Percentiles rank a stretch among this genome's conserved stretches.
Conservation (phyloP, 768 basidiomycete species). For the Candolleomyces efflorescens region DNA sequence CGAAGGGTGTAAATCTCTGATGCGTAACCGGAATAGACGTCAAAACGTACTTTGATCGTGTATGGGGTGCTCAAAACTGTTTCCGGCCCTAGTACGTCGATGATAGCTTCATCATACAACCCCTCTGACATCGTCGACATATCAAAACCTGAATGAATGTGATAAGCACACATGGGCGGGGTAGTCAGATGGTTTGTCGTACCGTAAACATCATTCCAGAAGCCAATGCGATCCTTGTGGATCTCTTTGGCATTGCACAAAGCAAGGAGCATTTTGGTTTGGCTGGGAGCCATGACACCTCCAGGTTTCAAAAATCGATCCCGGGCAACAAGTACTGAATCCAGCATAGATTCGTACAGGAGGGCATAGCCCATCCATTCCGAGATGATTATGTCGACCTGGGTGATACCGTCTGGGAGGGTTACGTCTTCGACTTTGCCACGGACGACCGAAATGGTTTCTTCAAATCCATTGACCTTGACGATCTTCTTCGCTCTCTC, state of each 20-base stretch:
- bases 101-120: constrained; percentile 75
- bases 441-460: constrained; percentile 80
- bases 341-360: constrained; percentile 96
- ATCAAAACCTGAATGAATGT: constrained; percentile 66
- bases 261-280: constrained; percentile 80
- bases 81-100: constrained; percentile 72
- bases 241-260: constrained; percentile 76
- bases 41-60: constrained; percentile 56
- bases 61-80: constrained; percentile 60
- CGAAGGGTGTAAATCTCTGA: not conserved
- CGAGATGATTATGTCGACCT: constrained; percentile 93
- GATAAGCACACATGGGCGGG: not conserved
- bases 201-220: constrained; percentile 94
- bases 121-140: constrained; percentile 75
- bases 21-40: not conserved
- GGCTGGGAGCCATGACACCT: constrained; percentile 89
- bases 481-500: constrained; percentile 76
- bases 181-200: constrained; percentile 12
- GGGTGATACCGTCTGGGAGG: constrained; percentile 63
- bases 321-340: constrained; percentile 86
- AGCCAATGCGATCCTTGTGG: constrained; percentile 76
- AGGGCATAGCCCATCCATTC: constrained; percentile 98
- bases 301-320: constrained; percentile 76
- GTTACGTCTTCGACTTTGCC: constrained; percentile 89
- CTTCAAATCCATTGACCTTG: constrained; percentile 65